Evolutionary conservation across 2,329 filamentous ascomycete genomes (phyloP).

Genomic region (Clonostachys chloroleuca): DNA sequence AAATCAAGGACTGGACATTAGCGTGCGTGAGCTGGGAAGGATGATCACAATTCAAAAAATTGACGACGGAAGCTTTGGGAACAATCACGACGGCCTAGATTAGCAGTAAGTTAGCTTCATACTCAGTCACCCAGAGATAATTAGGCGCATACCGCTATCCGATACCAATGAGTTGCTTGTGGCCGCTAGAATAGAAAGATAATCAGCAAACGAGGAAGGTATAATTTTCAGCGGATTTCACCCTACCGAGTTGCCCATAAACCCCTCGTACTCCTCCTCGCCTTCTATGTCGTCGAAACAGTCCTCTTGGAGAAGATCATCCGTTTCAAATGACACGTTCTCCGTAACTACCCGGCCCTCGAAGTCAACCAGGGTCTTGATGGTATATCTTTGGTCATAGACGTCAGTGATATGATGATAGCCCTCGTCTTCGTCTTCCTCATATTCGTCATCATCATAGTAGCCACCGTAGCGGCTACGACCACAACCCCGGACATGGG

Average conservation of each 20-base stretch:
- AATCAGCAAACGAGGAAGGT: slow-evolving; percentile 15
- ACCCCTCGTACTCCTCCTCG: slow-evolving; percentile 16
- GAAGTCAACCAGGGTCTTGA: slow-evolving; percentile 14
- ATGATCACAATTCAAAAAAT: background rate
- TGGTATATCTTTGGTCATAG: slow-evolving; percentile 1
- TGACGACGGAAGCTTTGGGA: background rate
- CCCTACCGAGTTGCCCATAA: slow-evolving; percentile 17
- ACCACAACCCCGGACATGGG: background rate
- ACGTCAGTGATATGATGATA: slow-evolving; percentile 9
- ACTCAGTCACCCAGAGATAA: background rate
- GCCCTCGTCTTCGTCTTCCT: slow-evolving; percentile 3
- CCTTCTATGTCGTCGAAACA: slow-evolving; percentile 9
- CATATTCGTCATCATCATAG: slow-evolving; percentile 3
- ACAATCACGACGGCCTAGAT: background rate
- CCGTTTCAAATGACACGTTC: slow-evolving; percentile 7
- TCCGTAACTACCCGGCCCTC: slow-evolving; percentile 11
- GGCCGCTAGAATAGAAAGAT: background rate
- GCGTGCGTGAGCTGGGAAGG: background rate
- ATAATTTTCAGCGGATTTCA: slow-evolving; percentile 4
- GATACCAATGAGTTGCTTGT: background rate
- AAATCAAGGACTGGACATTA: background rate
- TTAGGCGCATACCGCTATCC: background rate
- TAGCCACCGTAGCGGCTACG: slow-evolving; percentile 1
- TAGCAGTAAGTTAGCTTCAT: background rate
- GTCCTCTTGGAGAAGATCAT: slow-evolving; percentile 11